Conservation (phyloP, 768 basidiomycete species). For the Mycena kentingensis region DNA sequence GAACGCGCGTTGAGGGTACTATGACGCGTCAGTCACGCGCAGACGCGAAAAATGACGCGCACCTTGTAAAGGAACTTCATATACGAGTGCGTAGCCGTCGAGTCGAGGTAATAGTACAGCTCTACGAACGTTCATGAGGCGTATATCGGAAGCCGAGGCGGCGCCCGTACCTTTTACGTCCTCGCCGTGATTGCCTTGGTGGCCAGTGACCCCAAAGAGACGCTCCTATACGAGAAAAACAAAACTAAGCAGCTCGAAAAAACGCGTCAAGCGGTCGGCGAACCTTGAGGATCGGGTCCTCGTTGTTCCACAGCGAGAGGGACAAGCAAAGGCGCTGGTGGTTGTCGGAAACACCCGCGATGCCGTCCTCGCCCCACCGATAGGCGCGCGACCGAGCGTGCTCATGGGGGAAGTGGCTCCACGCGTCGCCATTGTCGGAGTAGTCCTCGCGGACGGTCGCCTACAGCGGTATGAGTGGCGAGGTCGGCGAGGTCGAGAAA, state of each 20-base stretch:
- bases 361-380: conserved; percentile 98
- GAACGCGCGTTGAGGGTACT: conserved; percentile 90
- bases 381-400: conserved; percentile 93
- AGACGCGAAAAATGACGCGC: not conserved
- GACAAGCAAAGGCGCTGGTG: conserved; percentile 92
- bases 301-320: conserved; percentile 91
- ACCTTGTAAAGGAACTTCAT: conserved; percentile 99
- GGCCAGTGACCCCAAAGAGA: conserved; percentile 93
- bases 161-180: too few species aligned
- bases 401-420: conserved; percentile 93
- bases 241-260: too few species aligned
- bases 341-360: conserved; percentile 96
- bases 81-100: conserved; percentile 98
- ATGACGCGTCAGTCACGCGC: not conserved
- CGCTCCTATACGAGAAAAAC: too few species aligned
- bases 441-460: conserved; percentile 99
- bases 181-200: conserved; percentile 98
- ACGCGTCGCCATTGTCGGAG: conserved; percentile 93
- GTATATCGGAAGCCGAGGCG: too few species aligned
- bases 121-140: conserved; percentile 97
- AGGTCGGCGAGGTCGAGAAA: conserved; percentile 1
- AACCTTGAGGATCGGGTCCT: conserved; percentile 95
- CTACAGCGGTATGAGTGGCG: conserved; percentile 40
- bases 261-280: too few species aligned
- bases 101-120: conserved; percentile 97